phyloP scores from a whole-genome alignment of 73 alveolate species.

The Strombidium stylifer region DNA sequence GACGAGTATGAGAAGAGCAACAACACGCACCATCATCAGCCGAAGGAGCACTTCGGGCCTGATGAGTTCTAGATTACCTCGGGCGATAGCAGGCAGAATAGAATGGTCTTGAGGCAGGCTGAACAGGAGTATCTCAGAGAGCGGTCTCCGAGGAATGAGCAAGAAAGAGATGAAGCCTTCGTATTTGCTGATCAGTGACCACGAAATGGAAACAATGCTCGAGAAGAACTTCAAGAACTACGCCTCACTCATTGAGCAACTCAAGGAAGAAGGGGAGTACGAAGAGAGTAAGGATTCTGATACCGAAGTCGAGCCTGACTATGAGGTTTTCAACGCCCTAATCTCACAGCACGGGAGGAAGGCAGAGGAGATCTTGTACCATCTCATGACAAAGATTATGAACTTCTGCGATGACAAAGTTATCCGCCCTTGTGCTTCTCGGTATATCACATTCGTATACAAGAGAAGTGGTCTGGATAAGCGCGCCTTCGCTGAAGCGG shows the following conservation, averaged over 20 bases:
- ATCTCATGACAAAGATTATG: background rate
- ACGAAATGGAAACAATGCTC: background rate
- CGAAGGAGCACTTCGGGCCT: conserved; percentile 2
- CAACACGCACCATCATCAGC: background rate
- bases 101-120: background rate
- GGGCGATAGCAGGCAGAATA: conserved; percentile 1
- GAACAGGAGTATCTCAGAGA: background rate
- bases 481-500: too few species aligned
- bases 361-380: conserved; percentile 10
- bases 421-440: too few species aligned
- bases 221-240: background rate
- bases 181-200: background rate
- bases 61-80: background rate
- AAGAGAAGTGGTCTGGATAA: too few species aligned
- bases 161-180: background rate
- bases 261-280: background rate
- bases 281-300: background rate
- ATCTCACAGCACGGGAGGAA: conserved; percentile 1
- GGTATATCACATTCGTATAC: too few species aligned
- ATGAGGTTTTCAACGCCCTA: conserved; percentile 11
- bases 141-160: background rate
- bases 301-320: too few species aligned
- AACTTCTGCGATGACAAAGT: too few species aligned
- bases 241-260: background rate
- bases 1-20: conserved; percentile 23